Percentiles rank a stretch among this genome's conserved stretches.
These are phyloP conservation scores for Daldinia sp. DNA, from an alignment of 2,329 filamentous ascomycete genomes.

Conservation along the genomic window DNA sequence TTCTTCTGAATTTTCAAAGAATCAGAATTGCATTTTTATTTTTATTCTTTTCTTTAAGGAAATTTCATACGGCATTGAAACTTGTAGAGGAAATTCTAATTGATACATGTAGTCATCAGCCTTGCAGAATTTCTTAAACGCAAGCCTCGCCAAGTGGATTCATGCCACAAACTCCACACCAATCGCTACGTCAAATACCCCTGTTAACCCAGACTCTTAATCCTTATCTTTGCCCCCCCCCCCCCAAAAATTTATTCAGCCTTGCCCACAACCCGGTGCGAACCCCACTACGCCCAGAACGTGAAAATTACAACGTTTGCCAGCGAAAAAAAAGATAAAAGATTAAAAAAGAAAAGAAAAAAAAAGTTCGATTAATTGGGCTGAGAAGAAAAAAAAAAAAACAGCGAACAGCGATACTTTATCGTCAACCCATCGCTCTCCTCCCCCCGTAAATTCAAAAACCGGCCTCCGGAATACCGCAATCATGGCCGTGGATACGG, in stretches of 20 bases:
- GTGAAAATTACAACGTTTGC: slow-evolving; percentile 42
- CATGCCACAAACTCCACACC: slow-evolving; percentile 20
- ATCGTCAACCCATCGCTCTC: slow-evolving; percentile 17
- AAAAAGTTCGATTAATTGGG: slow-evolving; percentile 24
- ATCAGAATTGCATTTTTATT: not conserved
- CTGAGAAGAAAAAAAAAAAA: slow-evolving; percentile 3
- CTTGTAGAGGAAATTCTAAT: slow-evolving; percentile 23
- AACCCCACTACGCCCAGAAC: slow-evolving; percentile 40
- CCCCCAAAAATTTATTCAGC: slow-evolving; percentile 23
- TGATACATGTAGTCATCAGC: slow-evolving; percentile 31
- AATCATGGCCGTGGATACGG: slow-evolving; percentile 83
- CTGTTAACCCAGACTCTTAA: slow-evolving; percentile 11
- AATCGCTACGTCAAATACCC: slow-evolving; percentile 1
- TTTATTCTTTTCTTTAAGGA: not conserved
- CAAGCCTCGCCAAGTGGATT: slow-evolving; percentile 35
- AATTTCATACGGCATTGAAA: not conserved
- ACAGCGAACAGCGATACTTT: slow-evolving; percentile 17
- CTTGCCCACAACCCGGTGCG: slow-evolving; percentile 40
- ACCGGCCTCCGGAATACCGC: slow-evolving; percentile 48
- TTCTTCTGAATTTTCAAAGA: not conserved
- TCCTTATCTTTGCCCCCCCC: slow-evolving; percentile 12
- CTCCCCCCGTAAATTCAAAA: slow-evolving; percentile 22
- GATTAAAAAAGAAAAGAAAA: slow-evolving; percentile 22
- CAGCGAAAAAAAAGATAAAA: slow-evolving; percentile 29
- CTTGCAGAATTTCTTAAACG: slow-evolving; percentile 33